Percentiles rank a stretch among this genome's conserved stretches.
These are phyloP conservation scores for Pythium dissimile DNA, from an alignment of 352 stramenopile species.

Conservation along the genomic window DNA sequence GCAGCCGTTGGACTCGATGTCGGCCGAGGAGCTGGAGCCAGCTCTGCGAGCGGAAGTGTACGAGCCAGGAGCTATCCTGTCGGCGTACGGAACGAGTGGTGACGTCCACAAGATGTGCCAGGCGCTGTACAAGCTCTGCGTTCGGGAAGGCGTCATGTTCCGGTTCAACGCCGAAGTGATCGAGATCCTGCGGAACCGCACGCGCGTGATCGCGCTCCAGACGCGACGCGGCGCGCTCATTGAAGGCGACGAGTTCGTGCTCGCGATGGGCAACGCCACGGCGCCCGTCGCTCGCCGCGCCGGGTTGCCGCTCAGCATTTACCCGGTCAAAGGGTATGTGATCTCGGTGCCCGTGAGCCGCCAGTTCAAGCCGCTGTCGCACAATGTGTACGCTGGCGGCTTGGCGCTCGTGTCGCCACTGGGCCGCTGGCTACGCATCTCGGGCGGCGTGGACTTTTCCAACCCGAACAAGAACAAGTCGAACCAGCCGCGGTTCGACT, in stretches of 20 bases:
- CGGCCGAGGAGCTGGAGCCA: slow-evolving; percentile 69
- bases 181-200: slow-evolving; percentile 74
- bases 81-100: slow-evolving; percentile 78
- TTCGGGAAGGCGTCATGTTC: slow-evolving; percentile 86
- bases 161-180: slow-evolving; percentile 83
- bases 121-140: slow-evolving; percentile 73
- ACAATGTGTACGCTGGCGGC: slow-evolving; percentile 84
- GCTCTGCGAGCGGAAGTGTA: slow-evolving; percentile 57
- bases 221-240: slow-evolving; percentile 77
- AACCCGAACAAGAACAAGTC: slow-evolving; percentile 56
- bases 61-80: slow-evolving; percentile 64
- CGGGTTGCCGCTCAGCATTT: slow-evolving; percentile 75
- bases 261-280: slow-evolving; percentile 79
- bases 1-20: slow-evolving; percentile 46
- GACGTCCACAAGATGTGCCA: slow-evolving; percentile 89
- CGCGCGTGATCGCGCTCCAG: slow-evolving; percentile 75
- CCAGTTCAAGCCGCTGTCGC: slow-evolving; percentile 53
- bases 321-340: slow-evolving; percentile 84
- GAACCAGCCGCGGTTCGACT: slow-evolving; percentile 72
- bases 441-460: slow-evolving; percentile 76
- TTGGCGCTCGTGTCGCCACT: slow-evolving; percentile 74
- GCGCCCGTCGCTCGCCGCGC: slow-evolving; percentile 59
- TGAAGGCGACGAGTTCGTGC: slow-evolving; percentile 84
- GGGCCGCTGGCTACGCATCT: slow-evolving; percentile 69
- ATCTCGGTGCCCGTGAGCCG: slow-evolving; percentile 75